Evolutionary conservation across 2,329 filamentous ascomycete species (phyloP), one percentile per base, ranked within the genome.

Genomic region (Arthrobotrys iridis): DNA sequence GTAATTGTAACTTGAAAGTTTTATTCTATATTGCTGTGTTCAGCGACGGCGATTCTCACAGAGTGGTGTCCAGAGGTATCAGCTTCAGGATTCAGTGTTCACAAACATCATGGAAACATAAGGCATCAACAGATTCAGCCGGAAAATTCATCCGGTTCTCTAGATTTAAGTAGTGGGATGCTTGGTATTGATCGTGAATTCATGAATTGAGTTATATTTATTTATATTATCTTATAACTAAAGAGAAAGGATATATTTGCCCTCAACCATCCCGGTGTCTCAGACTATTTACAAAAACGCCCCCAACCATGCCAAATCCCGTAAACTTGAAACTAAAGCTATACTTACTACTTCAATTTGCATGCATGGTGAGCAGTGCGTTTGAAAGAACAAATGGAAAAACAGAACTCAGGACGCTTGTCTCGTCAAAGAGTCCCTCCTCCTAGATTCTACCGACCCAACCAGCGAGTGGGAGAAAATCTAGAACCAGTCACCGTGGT

Each of bases 401-500:
- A 58, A 30, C 24, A 1, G 7, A 41, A n/a, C 18, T 4, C 2
- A 15, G 43, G 20, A 48, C 18, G 41, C 7, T 13, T 35, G 43
- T 24, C 15, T 50, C 30, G 24, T 40, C 30, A 35, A 24, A 26
- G 50, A n/a, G 24, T 24, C 3, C 26, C 33, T 24, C 3, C 26
- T 45, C 33, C 15, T 46, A 40, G 22, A 33, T 62, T n/a, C 37
- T 35, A 18, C 40, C 37, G 24, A 62, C 28, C 58, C 45, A 52
- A 33, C 50, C 50, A 65, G 50, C 37, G 46, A 52, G 46, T n/a
- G 26, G 28, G 40, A 41, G 30, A 28, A n/a, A 26, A 58, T 64
- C 37, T 75, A 75, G 33, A 50, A 98, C 94, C 93, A 98, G 84
- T 98, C 94, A 81, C 95, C 95, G 85, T 97, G 94, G 83, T 96